Evolutionary conservation across 805 yeast species (phyloP).

Genomic region (Metschnikowia borealis): DNA sequence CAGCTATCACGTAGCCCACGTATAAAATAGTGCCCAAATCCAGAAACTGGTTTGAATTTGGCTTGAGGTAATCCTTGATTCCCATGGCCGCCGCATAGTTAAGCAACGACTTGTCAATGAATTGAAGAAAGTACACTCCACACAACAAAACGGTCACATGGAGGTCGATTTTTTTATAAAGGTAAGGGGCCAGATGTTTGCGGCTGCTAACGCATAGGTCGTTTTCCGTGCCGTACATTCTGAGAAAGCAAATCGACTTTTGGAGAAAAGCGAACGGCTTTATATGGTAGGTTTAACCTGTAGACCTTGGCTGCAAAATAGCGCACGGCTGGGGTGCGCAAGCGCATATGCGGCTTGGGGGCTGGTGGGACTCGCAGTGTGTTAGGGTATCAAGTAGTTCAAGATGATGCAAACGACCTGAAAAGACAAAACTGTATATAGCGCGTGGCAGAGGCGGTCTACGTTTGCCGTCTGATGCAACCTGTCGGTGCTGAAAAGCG

Average conservation of each 20-base stretch:
- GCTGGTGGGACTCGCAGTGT: not conserved
- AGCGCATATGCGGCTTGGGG: conserved; percentile 8
- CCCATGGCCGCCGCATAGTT: conserved; percentile 66
- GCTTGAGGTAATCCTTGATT: conserved; percentile 43
- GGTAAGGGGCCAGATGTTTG: not conserved
- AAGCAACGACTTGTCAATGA: conserved; percentile 52
- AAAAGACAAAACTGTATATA: not conserved
- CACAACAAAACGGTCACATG: conserved; percentile 47
- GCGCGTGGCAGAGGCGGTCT: not conserved
- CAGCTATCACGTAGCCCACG: conserved; percentile 51
- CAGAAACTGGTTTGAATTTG: conserved; percentile 43
- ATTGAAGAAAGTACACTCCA: conserved; percentile 51
- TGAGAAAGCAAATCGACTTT: not conserved
- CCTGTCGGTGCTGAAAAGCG: not conserved
- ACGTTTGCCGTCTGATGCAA: not conserved
- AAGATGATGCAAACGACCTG: no score
- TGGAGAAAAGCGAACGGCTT: no score
- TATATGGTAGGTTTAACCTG: not conserved
- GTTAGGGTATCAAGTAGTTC: no score
- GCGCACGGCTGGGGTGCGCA: conserved; percentile 5
- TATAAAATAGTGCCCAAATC: conserved; percentile 52
- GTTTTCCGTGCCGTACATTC: conserved; percentile 8
- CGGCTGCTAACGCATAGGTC: not conserved
- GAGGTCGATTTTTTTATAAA: conserved; percentile 30
- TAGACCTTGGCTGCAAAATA: conserved; percentile 9